Base-by-base conservation (phyloP, 75 land plant genomes). In the Picea glauca region DNA sequence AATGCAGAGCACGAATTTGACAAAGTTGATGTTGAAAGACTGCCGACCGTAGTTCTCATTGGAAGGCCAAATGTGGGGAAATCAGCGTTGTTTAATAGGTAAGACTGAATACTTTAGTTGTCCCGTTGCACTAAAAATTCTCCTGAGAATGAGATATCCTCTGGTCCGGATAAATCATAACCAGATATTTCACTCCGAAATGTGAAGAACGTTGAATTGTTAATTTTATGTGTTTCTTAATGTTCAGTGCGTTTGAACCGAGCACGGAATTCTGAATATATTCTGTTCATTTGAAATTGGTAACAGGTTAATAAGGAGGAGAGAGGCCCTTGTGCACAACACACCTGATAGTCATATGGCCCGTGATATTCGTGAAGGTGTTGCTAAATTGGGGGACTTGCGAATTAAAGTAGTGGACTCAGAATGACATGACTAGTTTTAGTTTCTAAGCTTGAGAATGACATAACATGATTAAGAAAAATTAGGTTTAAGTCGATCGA, bases 41-140 rank as follows among this genome's bases (percentile, higher is more conserved):
- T 97, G 14, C 93, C 99, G 4, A 91, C 89, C 74, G 90, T 94
- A 0, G 83, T 94, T 65, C 67, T 97, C 13, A 84, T 97, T 50
- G 99, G 99, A 14, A 89, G 99, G 15, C 99, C 99, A 2, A 97
- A 97, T 84, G 99, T 97, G 46, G 99, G 99, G 30, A 97, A 97
- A 72, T 97, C 99, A 11, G 99, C 98, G 15, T 76, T 97, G 58
- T 97, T 94, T 84, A 97, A 97, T 75, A 90, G 99, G 98, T 96
- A 60, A 78, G 79, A 5, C 33, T 67, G 46, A 67, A 67, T 38
- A 38, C 35, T 6, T 7, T 3, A 20, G 7, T 38, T 38, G 40
- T 38, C 40, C 40, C 4, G 2, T 38, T 38, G 40, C 40, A 38
- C 40, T 38, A 35, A 15, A 35, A 38, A 67, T 35, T 67, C 38